Percentiles rank a stretch among this genome's conserved stretches.
phyloP scores from a whole-genome alignment of 2,329 filamentous ascomycete genomes.

The Apiospora pterosperma region DNA sequence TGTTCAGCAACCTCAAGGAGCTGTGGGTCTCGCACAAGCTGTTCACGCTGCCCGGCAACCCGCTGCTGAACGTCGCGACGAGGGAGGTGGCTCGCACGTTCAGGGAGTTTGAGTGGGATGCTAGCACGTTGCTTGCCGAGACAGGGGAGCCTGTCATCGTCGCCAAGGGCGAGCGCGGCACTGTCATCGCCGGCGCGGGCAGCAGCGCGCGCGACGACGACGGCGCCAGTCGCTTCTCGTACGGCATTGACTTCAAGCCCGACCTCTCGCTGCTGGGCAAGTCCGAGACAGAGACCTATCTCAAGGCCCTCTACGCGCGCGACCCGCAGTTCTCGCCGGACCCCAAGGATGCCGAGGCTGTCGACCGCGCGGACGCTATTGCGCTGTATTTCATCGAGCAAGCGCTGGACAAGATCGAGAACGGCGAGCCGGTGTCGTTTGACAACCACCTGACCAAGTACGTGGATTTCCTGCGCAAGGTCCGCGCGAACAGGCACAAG shows the following conservation, averaged over 20 bases:
- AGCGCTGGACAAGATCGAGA: not conserved
- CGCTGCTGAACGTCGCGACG: not conserved
- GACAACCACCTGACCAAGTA: slow-evolving; percentile 4
- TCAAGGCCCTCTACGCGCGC: not conserved
- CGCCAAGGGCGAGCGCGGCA: not conserved
- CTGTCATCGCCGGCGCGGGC: not conserved
- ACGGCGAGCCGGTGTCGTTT: not conserved
- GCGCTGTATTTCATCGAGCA: slow-evolving; percentile 3
- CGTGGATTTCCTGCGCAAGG: slow-evolving; percentile 3
- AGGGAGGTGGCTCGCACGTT: not conserved
- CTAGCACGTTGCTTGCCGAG: not conserved
- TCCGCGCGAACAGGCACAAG: not conserved
- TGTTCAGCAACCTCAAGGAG: slow-evolving; percentile 1
- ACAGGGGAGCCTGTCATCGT: not conserved
- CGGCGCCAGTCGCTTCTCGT: slow-evolving; percentile 3
- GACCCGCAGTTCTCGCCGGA: not conserved
- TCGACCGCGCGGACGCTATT: not conserved
- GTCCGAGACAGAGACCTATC: not conserved
- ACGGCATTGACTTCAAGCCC: slow-evolving; percentile 6
- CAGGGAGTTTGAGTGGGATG: slow-evolving; percentile 1
- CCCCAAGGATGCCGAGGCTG: slow-evolving; percentile 1
- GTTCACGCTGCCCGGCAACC: not conserved
- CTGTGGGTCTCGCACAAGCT: slow-evolving; percentile 3
- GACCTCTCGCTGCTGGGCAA: not conserved
- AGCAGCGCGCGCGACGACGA: not conserved